Base-by-base conservation (phyloP, 116 monocot genomes). In the Posidonia oceanica region DNA sequence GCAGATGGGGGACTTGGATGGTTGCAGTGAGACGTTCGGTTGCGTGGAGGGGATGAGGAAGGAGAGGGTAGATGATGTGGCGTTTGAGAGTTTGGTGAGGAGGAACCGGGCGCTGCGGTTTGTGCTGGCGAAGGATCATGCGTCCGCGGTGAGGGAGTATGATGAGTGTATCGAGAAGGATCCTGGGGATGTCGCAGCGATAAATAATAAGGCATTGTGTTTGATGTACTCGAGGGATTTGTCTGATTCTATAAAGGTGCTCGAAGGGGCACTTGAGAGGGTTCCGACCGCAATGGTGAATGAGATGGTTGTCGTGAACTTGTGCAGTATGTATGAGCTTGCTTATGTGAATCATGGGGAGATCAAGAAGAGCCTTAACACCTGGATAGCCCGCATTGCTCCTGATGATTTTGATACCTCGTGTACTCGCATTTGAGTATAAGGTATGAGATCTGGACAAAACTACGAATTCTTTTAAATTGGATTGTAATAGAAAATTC, bases 291-390 rank as follows among this genome's bases (percentile, higher is more conserved):
- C 77, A 18, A 89, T 89, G 2, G 55, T 91, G 60, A 91, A 97
- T 48, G 96, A 97, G 85, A 82, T 87, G 60, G 59, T 91, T 29
- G 83, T 91, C 8, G 89, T 89, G 44, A 91, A 97, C 54, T 71
- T 97, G 51, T 92, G 96, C 68, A 89, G 91, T 73, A 89, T 97
- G 96, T 97, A 97, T 66, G 96, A 97, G 74, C 81, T 97, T 40
- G 96, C 96, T 13, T 89, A 83, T 67, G 96, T 92, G 65, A 91
- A 91, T 39, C 85, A 91, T 65, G 76, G 69, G 2, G 92, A 97
- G 21, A 60, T 91, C 44, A 96, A 91, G 85, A 86, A 80, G 84
- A 89, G 75, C 57, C 82, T 96, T 57, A 83, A 80, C 66, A 80
- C 63, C 39, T 96, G 96, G 96, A 91, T 96, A 22, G 81, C 83